These are phyloP conservation scores for Trichothecium roseum DNA, from an alignment of 2,329 filamentous ascomycete genomes.

Conservation along the genomic window DNA sequence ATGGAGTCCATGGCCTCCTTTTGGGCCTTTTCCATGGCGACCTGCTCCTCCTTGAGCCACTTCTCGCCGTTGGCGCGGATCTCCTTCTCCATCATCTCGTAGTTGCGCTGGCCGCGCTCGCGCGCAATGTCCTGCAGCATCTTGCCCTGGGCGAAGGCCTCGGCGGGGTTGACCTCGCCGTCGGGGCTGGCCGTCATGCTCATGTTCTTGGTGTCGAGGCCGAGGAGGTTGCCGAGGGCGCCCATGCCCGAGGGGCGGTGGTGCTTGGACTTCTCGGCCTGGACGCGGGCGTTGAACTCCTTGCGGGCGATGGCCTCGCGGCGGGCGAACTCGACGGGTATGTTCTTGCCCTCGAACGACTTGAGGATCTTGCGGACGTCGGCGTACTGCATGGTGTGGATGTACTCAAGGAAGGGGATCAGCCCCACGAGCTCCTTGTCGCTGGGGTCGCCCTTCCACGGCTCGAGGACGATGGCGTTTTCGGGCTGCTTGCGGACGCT, in stretches of 20 bases:
- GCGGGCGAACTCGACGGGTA: slow-evolving; percentile 80
- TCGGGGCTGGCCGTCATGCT: slow-evolving; percentile 49
- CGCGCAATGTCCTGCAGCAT: slow-evolving; percentile 93
- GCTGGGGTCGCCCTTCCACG: slow-evolving; percentile 75
- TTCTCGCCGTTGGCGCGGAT: slow-evolving; percentile 89
- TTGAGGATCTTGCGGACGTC: slow-evolving; percentile 81
- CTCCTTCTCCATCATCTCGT: slow-evolving; percentile 79
- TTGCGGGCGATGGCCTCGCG: slow-evolving; percentile 78
- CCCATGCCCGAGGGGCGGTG: slow-evolving; percentile 50
- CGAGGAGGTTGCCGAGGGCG: slow-evolving; percentile 61
- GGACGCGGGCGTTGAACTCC: slow-evolving; percentile 72
- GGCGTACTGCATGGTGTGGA: slow-evolving; percentile 83
- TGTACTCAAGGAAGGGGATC: slow-evolving; percentile 95
- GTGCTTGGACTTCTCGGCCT: slow-evolving; percentile 53
- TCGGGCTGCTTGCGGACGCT: slow-evolving; percentile 90
- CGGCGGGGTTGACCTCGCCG: slow-evolving; percentile 59
- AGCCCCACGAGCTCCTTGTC: slow-evolving; percentile 81
- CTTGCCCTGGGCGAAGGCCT: slow-evolving; percentile 84
- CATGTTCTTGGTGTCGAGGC: slow-evolving; percentile 62
- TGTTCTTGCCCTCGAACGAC: slow-evolving; percentile 81
- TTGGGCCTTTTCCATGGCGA: slow-evolving; percentile 76
- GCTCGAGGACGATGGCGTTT: slow-evolving; percentile 84
- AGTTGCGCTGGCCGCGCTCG: slow-evolving; percentile 83
- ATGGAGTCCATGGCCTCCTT: slow-evolving; percentile 88
- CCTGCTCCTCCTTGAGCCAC: slow-evolving; percentile 90